Conservation (phyloP, 495 filamentous ascomycete genomes). For the Aspergillus nidulans region DNA sequence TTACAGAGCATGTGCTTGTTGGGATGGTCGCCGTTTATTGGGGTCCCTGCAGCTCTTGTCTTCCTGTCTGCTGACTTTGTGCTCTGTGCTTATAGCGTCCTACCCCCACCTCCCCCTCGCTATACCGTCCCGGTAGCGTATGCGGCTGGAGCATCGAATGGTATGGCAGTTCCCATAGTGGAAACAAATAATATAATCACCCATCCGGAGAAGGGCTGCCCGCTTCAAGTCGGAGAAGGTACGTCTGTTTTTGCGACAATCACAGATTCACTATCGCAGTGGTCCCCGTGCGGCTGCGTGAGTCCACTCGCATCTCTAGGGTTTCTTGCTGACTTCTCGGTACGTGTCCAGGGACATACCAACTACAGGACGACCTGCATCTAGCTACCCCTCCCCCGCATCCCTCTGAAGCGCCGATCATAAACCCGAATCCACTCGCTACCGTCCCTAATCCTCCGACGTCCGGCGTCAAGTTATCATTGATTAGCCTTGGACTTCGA, state of each 20-base stretch:
- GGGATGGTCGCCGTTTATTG: not conserved
- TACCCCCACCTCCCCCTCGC: slow-evolving; percentile 80
- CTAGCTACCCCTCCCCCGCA: slow-evolving; percentile 94
- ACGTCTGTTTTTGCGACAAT: slow-evolving; percentile 8
- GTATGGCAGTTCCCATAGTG: slow-evolving; percentile 64
- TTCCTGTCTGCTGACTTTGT: slow-evolving; percentile 3
- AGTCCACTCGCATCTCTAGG: not conserved
- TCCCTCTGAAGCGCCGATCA: slow-evolving; percentile 80
- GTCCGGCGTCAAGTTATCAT: slow-evolving; percentile 78
- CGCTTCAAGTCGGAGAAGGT: slow-evolving; percentile 93
- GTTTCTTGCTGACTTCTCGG: slow-evolving; percentile 14
- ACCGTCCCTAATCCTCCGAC: slow-evolving; percentile 77
- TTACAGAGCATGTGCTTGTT: not conserved
- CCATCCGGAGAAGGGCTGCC: slow-evolving; percentile 65
- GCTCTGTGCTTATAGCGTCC: slow-evolving; percentile 49
- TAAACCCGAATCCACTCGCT: slow-evolving; percentile 84
- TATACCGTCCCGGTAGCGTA: slow-evolving; percentile 67
- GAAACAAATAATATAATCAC: slow-evolving; percentile 88
- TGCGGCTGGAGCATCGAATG: slow-evolving; percentile 58
- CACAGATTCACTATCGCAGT: not conserved
- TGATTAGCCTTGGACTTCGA: slow-evolving; percentile 63
- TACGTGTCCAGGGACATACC: slow-evolving; percentile 66
- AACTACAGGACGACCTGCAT: slow-evolving; percentile 80
- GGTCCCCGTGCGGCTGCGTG: not conserved
- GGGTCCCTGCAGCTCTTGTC: not conserved